Percentiles rank a stretch among this genome's conserved stretches.
phyloP scores from a whole-genome alignment of 768 basidiomycete genomes.

The Naganishia onofrii region DNA sequence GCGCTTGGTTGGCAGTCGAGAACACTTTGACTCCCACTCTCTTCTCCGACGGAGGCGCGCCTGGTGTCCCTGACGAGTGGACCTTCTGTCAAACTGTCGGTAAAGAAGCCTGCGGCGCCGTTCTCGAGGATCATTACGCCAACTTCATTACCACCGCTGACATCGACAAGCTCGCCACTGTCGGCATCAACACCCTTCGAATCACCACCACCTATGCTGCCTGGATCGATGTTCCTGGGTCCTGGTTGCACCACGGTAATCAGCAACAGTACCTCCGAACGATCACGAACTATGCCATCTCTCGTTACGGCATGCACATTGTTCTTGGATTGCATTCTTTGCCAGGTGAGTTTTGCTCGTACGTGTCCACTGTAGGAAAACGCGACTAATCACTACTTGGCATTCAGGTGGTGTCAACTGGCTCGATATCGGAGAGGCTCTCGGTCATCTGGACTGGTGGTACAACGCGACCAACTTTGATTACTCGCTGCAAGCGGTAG shows the following conservation, averaged over 20 bases:
- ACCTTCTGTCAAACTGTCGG: constrained; percentile 27
- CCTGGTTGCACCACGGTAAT: constrained; percentile 19
- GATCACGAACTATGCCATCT: constrained; percentile 30
- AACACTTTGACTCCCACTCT: not conserved
- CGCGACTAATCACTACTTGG: not conserved
- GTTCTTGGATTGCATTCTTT: constrained; percentile 22
- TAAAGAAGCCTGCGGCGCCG: constrained; percentile 15
- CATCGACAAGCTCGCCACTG: constrained; percentile 21
- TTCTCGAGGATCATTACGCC: constrained; percentile 24
- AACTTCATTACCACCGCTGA: constrained; percentile 15
- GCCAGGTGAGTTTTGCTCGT: constrained; percentile 13
- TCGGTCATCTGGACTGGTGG: constrained; percentile 13
- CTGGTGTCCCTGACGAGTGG: constrained; percentile 23
- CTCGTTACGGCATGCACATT: constrained; percentile 25
- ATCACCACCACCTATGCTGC: constrained; percentile 30
- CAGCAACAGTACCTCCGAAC: constrained; percentile 15
- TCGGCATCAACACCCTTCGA: constrained; percentile 30
- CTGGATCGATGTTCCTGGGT: constrained; percentile 22
- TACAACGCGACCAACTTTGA: constrained; percentile 27
- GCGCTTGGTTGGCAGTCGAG: constrained; percentile 20
- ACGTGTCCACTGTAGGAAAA: not conserved
- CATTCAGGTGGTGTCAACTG: constrained; percentile 17
- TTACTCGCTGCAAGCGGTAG: constrained; percentile 8
- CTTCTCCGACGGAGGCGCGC: not conserved
- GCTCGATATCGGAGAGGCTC: constrained; percentile 26